phyloP scores from a whole-genome alignment of 2,329 filamentous ascomycete genomes.

The Alternaria rosae region DNA sequence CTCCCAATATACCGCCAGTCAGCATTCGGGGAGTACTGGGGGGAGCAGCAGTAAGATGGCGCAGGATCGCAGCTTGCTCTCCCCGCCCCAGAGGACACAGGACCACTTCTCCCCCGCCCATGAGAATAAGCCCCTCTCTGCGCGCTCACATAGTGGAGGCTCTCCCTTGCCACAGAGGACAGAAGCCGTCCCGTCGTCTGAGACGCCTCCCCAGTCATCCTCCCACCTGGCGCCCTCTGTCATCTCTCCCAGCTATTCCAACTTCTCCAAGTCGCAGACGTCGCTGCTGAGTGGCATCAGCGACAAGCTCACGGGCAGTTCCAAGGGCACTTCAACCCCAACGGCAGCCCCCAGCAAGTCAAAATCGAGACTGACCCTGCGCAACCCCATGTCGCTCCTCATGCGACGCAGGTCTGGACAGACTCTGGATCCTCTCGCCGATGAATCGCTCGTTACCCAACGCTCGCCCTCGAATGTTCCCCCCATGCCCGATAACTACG shows the following conservation, averaged over 20 bases:
- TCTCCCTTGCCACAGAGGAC: constrained; percentile 38
- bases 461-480: constrained; percentile 54
- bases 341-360: constrained; percentile 39
- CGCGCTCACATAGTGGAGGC: constrained; percentile 22
- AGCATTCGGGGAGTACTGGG: constrained; percentile 16
- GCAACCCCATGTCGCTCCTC: constrained; percentile 68
- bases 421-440: constrained; percentile 54
- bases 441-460: constrained; percentile 60
- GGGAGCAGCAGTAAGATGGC: constrained; percentile 10
- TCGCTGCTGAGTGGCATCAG: constrained; percentile 43
- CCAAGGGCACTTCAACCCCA: constrained; percentile 29
- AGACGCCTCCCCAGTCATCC: constrained; percentile 28
- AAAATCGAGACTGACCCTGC: constrained; percentile 62
- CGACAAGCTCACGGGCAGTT: constrained; percentile 38
- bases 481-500: constrained; percentile 66
- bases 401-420: constrained; percentile 65
- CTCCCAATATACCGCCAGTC: constrained; percentile 20
- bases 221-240: constrained; percentile 32
- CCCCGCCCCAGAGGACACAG: constrained; percentile 27
- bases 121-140: constrained; percentile 30
- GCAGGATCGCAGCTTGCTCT: constrained; percentile 26
- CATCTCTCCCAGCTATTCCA: constrained; percentile 36
- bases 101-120: constrained; percentile 27
- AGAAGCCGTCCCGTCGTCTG: constrained; percentile 22
- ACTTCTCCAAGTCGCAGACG: constrained; percentile 43